Evolutionary conservation across 805 yeast species (phyloP).

Genomic region (Sporopachydermia lactativora): DNA sequence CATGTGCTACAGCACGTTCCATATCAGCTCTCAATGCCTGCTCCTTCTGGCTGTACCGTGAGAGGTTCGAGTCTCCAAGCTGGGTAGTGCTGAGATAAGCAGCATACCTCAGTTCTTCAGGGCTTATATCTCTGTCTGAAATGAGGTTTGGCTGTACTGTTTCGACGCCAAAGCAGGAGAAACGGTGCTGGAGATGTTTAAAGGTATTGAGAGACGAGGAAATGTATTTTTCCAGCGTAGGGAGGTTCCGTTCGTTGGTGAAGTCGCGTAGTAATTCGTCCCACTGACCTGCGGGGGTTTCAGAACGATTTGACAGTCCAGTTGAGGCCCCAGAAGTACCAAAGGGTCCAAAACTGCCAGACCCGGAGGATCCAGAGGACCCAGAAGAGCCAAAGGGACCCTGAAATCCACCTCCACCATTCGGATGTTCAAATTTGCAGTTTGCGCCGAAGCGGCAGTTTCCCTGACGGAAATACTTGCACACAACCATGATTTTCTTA

Average conservation of each 20-base stretch:
- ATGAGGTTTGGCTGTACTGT: constrained; percentile 7
- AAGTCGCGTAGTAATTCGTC: not conserved
- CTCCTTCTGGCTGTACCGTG: not conserved
- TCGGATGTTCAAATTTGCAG: constrained; percentile 1
- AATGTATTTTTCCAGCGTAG: not conserved
- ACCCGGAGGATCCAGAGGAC: not conserved
- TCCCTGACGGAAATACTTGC: not conserved
- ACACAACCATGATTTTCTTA: not conserved
- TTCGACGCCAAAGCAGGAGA: constrained; percentile 1
- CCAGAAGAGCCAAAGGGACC: not conserved
- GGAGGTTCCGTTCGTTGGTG: not conserved
- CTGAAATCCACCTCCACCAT: too few relatives aligned
- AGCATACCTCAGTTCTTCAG: constrained; percentile 10
- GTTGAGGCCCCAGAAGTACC: too few relatives aligned
- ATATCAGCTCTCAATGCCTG: constrained; percentile 24
- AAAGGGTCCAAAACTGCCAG: too few relatives aligned
- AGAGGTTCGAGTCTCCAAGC: constrained; percentile 3
- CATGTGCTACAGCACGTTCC: constrained; percentile 25
- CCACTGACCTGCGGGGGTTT: not conserved
- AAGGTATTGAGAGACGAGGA: not conserved
- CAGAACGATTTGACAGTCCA: too few relatives aligned
- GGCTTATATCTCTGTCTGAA: constrained; percentile 9
- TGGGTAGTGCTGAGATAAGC: too few relatives aligned
- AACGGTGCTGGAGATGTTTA: not conserved
- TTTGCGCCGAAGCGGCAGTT: not conserved